Percentiles rank a stretch among this genome's conserved stretches.
Evolutionary conservation across 768 basidiomycete genomes (phyloP).

Genomic region (Phylloporus arenicola): DNA sequence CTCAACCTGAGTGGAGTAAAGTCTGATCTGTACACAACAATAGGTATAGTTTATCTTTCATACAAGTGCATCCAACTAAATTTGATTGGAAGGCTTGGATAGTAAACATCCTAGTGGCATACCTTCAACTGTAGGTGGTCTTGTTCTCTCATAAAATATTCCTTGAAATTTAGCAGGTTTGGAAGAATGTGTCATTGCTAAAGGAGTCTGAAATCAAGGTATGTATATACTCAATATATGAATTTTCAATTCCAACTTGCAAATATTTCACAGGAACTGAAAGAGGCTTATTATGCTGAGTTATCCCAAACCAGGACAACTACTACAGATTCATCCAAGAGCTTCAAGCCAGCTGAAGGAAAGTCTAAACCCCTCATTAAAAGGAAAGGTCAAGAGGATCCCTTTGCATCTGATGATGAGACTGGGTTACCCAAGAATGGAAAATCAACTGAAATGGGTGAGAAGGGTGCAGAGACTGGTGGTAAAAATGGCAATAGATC

Average conservation of each 20-base stretch:
- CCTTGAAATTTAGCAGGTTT: conserved; percentile 40
- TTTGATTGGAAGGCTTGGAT: conserved; percentile 49
- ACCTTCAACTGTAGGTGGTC: conserved; percentile 52
- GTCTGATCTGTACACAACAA: conserved; percentile 59
- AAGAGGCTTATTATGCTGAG: conserved; percentile 55
- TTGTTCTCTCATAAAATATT: not conserved
- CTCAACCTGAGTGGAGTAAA: conserved; percentile 65
- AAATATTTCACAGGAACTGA: conserved; percentile 44
- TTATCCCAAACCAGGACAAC: conserved; percentile 28
- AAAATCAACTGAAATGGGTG: conserved; percentile 5
- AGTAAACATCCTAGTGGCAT: conserved; percentile 75
- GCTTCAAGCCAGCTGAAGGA: conserved; percentile 13
- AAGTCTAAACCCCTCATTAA: conserved; percentile 44
- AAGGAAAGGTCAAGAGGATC: conserved; percentile 39
- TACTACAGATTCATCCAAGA: conserved; percentile 16
- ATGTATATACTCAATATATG: not conserved
- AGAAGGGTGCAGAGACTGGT: conserved; percentile 23
- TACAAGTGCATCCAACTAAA: not conserved
- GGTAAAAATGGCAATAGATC: conserved; percentile 25
- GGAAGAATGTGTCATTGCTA: conserved; percentile 60
- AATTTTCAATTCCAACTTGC: not conserved
- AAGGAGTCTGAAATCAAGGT: conserved; percentile 62
- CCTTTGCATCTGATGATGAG: conserved; percentile 54
- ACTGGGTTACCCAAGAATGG: conserved; percentile 11
- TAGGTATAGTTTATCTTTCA: conserved; percentile 38